Percentiles rank a stretch among this genome's conserved stretches.
Evolutionary conservation across 2,329 filamentous ascomycete genomes (phyloP).

Genomic region (Colletotrichum lupini): DNA sequence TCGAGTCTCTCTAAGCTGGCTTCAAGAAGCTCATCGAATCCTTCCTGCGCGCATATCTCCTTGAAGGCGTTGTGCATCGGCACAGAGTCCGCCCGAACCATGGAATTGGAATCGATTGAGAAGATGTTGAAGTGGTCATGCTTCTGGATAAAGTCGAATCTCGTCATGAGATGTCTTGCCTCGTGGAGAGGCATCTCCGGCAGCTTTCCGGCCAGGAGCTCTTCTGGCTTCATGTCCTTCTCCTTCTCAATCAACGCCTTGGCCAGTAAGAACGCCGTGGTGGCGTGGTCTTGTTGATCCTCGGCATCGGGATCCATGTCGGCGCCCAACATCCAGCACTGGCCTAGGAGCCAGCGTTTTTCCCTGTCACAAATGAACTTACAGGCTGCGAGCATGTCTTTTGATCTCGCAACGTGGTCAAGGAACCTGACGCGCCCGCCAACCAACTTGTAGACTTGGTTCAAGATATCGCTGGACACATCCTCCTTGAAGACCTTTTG

Average conservation of each 20-base stretch:
- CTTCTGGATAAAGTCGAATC: conserved; percentile 65
- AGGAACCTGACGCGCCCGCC: conserved; percentile 65
- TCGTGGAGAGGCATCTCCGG: conserved; percentile 62
- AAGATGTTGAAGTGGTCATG: conserved; percentile 69
- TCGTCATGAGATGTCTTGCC: conserved; percentile 65
- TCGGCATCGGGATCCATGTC: conserved; percentile 78
- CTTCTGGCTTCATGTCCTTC: conserved; percentile 43
- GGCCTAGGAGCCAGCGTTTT: conserved; percentile 80
- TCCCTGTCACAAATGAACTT: conserved; percentile 72
- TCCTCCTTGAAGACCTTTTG: conserved; percentile 57
- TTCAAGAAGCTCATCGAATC: conserved; percentile 63
- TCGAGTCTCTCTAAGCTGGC: conserved; percentile 63
- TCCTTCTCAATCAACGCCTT: conserved; percentile 64
- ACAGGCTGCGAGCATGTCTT: conserved; percentile 62
- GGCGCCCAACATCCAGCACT: conserved; percentile 77
- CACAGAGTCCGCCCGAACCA: conserved; percentile 66
- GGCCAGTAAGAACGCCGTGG: conserved; percentile 68
- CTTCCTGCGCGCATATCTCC: conserved; percentile 59
- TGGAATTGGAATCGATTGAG: conserved; percentile 65
- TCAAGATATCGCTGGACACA: conserved; percentile 51
- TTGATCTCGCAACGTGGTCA: conserved; percentile 62
- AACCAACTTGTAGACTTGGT: conserved; percentile 64
- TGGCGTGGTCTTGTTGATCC: conserved; percentile 69
- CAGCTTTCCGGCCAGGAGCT: conserved; percentile 52
- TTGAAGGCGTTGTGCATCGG: conserved; percentile 69